These are phyloP conservation scores for Colletotrichum abscissum DNA, from an alignment of 2,329 filamentous ascomycete species.

Conservation along the genomic window DNA sequence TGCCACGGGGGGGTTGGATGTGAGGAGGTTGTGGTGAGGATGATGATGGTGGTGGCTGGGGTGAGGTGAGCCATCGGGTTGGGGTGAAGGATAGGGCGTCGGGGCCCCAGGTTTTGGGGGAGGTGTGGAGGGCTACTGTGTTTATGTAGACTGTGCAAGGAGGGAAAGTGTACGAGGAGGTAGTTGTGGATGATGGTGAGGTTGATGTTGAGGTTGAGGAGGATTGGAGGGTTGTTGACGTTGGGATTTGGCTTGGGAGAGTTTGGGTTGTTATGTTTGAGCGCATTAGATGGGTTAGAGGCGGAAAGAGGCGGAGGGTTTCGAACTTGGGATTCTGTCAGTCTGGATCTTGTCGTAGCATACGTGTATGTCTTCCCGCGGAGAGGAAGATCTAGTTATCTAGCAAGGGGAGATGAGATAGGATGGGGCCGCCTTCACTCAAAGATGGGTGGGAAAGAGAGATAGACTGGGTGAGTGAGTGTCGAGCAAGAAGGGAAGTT, in stretches of 20 bases:
- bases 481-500: no score
- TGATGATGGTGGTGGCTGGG: neutral
- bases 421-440: no score
- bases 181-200: constrained; percentile 23
- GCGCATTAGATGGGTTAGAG: neutral
- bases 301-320: constrained; percentile 1
- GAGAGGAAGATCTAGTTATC: no score
- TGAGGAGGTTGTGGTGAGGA: neutral
- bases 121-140: constrained; percentile 42
- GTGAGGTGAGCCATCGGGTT: constrained; percentile 48
- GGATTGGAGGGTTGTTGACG: no score
- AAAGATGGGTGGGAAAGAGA: no score
- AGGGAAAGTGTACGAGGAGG: constrained; percentile 41
- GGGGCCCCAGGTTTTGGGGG: constrained; percentile 41
- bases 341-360: neutral
- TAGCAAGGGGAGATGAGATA: no score
- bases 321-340: neutral
- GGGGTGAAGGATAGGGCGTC: constrained; percentile 52
- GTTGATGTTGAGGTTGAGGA: neutral
- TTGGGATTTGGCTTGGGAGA: neutral
- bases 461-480: no score
- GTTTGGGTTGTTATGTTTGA: neutral
- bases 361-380: no score
- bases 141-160: constrained; percentile 50
- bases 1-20: constrained; percentile 40